Base-by-base conservation (phyloP, 192 early-diverging fungal species). In the Mortierella claussenii region DNA sequence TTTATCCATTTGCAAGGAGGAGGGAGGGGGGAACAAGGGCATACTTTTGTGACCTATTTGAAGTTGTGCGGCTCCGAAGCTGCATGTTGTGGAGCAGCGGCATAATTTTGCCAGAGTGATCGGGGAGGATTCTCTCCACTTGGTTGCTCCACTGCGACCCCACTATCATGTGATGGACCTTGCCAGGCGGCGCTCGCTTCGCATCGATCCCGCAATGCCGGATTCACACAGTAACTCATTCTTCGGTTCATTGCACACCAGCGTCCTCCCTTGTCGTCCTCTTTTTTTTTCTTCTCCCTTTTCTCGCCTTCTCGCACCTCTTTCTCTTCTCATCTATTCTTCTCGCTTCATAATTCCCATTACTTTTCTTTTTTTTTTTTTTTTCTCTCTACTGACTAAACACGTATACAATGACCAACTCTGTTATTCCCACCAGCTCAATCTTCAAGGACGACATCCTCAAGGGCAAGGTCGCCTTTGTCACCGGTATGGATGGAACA, bases 381-480 rank as follows among this genome's bases (percentile, higher is more conserved):
- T 23, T 49, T 23, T 47, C 12, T 48, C 36, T n/a, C 43, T 0
- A 42, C 50, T 26, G 4, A 20, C 58, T 48, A 12, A 30, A 27
- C 53, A 28, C n/a, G 0, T 31, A 17, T 12, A 27, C 26, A 20
- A 74, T 76, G 73, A 51, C 73, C 40, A 62, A 54, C 65, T 59
- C 64, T 13, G 45, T 55, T 34, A 46, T 78, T 26, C 54, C 79
- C 32, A 81, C 79, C 26, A 62, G 12, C 40, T 51, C 63, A 34
- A 69, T 80, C 47, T 83, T 83, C 54, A 80, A 79, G 55, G 40
- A 64, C 20, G 68, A 86, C 60, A 62, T 87, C 34, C 81, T 88
- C 63, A 78, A 73, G 44, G 87, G 88, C 59, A 89, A 89, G 65
- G 83, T 87, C 13, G 89, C 87, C 20, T 86, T 90, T 59, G 83